These are phyloP conservation scores for Coelastrella sp. DNA, from an alignment of 139 green algal species.

Conservation along the genomic window DNA sequence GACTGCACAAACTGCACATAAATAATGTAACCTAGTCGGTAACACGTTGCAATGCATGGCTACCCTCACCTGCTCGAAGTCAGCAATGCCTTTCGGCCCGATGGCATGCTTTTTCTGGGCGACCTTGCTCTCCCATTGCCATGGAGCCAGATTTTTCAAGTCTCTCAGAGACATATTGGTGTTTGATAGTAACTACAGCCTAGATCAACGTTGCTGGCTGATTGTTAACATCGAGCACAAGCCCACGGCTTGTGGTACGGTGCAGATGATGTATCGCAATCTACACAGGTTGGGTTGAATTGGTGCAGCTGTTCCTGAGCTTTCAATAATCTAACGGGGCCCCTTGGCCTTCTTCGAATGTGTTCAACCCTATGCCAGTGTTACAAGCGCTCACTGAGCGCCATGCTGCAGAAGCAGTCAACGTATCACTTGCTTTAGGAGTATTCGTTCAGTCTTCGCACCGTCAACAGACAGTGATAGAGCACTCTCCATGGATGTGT, in stretches of 20 bases:
- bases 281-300: background rate
- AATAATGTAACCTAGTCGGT: background rate
- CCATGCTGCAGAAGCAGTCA: no score
- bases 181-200: background rate
- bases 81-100: conserved; percentile 31
- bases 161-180: conserved; percentile 29
- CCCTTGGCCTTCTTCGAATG: no score
- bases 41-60: background rate
- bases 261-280: no score
- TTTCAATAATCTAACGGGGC: no score
- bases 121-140: conserved; percentile 30
- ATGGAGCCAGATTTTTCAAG: conserved; percentile 22
- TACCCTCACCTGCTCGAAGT: conserved; percentile 14
- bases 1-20: background rate
- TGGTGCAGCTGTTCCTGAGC: no score
- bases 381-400: no score
- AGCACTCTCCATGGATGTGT: no score
- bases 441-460: no score
- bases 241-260: no score
- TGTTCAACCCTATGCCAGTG: no score
- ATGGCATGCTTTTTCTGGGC: conserved; percentile 31
- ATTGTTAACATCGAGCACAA: background rate
- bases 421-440: no score
- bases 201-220: background rate
- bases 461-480: no score